These are phyloP conservation scores for Gossypium armourianum DNA, from an alignment of 441 rosid genomes.

Conservation along the genomic window DNA sequence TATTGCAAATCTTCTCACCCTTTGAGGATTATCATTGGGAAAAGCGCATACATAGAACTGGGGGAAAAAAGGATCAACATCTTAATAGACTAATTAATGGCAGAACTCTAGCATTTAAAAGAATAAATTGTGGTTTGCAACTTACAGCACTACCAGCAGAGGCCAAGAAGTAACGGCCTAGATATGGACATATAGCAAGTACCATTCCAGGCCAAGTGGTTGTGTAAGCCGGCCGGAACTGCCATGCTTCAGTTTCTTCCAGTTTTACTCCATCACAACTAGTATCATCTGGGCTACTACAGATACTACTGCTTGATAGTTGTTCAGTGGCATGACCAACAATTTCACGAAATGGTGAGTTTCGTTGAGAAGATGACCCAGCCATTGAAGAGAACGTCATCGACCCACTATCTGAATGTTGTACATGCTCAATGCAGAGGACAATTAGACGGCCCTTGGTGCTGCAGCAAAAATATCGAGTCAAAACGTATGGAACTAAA, in stretches of 20 bases:
- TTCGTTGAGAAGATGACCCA: conserved; percentile 61
- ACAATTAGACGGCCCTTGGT: conserved; percentile 82
- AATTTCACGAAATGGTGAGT: conserved; percentile 75
- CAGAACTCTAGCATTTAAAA: conserved; percentile 18
- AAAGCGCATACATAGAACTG: conserved; percentile 88
- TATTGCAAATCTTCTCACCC: conserved; percentile 56
- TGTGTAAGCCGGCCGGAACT: conserved; percentile 49
- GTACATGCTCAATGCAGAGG: conserved; percentile 58
- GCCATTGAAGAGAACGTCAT: conserved; percentile 57
- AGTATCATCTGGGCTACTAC: conserved; percentile 75
- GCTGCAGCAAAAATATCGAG: conserved; percentile 34
- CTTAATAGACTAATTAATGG: conserved; percentile 17
- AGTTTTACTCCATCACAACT: conserved; percentile 72
- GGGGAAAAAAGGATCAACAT: conserved; percentile 17
- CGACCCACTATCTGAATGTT: conserved; percentile 69
- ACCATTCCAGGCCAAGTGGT: conserved; percentile 69
- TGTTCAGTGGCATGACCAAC: conserved; percentile 63
- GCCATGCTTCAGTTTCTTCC: conserved; percentile 80
- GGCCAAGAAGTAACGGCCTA: conserved; percentile 74
- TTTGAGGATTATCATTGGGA: conserved; percentile 56
- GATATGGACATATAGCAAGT: conserved; percentile 86
- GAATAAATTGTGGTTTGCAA: conserved; percentile 16
- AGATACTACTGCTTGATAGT: conserved; percentile 66
- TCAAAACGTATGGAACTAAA: conserved; percentile 16
- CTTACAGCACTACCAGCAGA: conserved; percentile 97